Evolutionary conservation across 2,329 filamentous ascomycete genomes (phyloP).

Genomic region (Anisogramma anomala): DNA sequence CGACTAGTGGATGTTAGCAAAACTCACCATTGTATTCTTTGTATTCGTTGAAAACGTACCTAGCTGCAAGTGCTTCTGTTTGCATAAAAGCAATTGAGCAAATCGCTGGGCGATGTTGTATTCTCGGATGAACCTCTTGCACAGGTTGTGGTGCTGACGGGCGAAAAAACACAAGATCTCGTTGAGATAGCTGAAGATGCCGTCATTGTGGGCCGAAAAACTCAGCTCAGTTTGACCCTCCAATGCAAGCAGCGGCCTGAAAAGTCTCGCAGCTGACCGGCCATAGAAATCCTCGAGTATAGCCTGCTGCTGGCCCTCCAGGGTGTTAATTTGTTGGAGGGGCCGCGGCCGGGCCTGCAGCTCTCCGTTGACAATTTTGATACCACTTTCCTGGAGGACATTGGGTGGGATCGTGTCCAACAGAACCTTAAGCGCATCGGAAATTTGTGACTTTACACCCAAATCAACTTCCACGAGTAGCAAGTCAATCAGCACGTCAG

Average conservation of each 20-base stretch:
- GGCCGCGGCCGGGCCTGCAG: constrained; percentile 51
- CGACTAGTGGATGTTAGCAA: constrained; percentile 41
- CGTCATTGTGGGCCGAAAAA: constrained; percentile 72
- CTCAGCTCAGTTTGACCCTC: constrained; percentile 57
- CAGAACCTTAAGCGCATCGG: constrained; percentile 87
- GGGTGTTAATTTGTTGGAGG: constrained; percentile 8
- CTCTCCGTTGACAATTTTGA: constrained; percentile 52
- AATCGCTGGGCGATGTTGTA: constrained; percentile 70
- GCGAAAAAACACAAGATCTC: constrained; percentile 93
- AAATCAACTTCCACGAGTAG: constrained; percentile 84
- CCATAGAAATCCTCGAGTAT: constrained; percentile 89
- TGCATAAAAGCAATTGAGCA: constrained; percentile 67
- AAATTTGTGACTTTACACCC: constrained; percentile 89
- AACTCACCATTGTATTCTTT: not conserved
- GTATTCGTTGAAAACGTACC: constrained; percentile 48
- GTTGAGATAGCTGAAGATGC: constrained; percentile 81
- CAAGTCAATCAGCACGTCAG: constrained; percentile 85
- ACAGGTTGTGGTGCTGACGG: constrained; percentile 73
- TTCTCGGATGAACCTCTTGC: constrained; percentile 75
- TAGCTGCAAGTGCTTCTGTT: constrained; percentile 86
- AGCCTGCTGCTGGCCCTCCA: constrained; percentile 49
- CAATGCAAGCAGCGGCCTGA: constrained; percentile 73
- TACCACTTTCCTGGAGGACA: constrained; percentile 45
- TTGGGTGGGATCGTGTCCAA: constrained; percentile 55
- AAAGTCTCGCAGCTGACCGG: constrained; percentile 70